Base-by-base conservation (phyloP, 2,329 filamentous ascomycete species). In the Calycina marina region DNA sequence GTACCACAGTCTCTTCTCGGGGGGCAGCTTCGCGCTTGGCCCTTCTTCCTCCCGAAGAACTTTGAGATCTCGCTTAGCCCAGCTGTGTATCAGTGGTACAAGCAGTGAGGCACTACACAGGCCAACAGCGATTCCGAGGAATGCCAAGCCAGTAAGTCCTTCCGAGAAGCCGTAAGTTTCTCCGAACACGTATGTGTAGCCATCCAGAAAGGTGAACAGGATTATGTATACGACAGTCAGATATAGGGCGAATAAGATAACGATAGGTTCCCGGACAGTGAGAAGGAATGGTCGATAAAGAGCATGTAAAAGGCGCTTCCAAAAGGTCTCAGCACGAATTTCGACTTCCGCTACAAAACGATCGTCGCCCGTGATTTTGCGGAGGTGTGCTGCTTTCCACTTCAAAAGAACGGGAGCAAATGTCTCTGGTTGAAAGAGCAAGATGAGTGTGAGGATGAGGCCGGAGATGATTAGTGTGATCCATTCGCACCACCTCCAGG, bases 401-500 rank as follows among this genome's bases (percentile, higher is more conserved):
- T 75, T 77, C 5, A 93, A 59, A 5, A 93, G 56, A 0, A 93
- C 60, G 0, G 69, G 69, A 0, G 64, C 57, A 43, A 73, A 75
- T 1, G 70, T 75, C 51, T 74, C 70, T 2, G 67, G 69, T 4
- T 73, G 60, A 25, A 62, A 40, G 17, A 71, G 36, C 0, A 59
- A 47, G 31, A 62, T 63, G 26, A 62, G 20, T 28, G 71, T 58
- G 63, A 69, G 75, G 32, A 76, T 61, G 6, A 63, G 81, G 0
- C 72, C 77, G 0, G 77, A 83, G 4, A 85, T 63, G 3, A 74
- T 56, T 0, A 71, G 43, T 33, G 82, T 67, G 28, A 88, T 55
- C 2, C 72, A 53, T 0, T 62, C 71, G 0, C 85, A 69, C 83
- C 83, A 93, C 35, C 80, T 71, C 81, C 81, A 92, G 25, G 6